Evolutionary conservation across 176 grass and related monocot species (phyloP), one percentile per base, ranked within the genome.

Genomic region (Musa schizocarpa): DNA sequence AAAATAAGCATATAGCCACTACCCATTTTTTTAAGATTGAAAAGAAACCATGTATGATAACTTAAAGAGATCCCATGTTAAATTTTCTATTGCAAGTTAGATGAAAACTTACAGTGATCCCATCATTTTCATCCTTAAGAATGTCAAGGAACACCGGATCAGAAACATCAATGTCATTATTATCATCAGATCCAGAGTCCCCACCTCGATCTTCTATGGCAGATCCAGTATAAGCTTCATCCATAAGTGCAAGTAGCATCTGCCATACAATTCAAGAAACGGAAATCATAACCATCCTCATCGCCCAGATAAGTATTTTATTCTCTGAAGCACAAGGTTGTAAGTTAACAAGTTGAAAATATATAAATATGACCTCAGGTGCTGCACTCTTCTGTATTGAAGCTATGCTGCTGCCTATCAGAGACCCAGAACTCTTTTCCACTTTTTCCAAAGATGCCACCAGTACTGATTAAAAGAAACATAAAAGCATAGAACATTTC

Each of bases 101-200:
- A 68, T 58, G 25, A 65, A 34, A 61, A 84, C 88, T 80, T 89
- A 98, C 95, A 52, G 95, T 88, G 74, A 93, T 87, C 52, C 90
- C 90, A 87, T 98, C 95, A 86, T 98, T 98, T 69, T 91, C 90
- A 78, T 98, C 90, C 85, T 98, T 98, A 67, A 98, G 78, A 85
- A 98, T 84, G 68, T 98, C 95, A 74, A 98, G 90, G 82, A 98
- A 93, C 66, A 90, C 83, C 11, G 90, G 90, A 13, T 98, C 95
- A 68, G 95, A 75, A 78, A 85, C 82, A 77, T 93, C 95, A 82
- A 93, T 83, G 63, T 82, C 74, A 74, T 82, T 75, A 83, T 80
- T 89, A 82, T 91, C 90, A 80, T 91, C 88, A 71, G 86, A 87
- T 56, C 90, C 94, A 78, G 86, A 80, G 73, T 86, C 83, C n/a